Conservation (phyloP, 1,139 yeast species). For the Saccharomycopsis phalli region DNA sequence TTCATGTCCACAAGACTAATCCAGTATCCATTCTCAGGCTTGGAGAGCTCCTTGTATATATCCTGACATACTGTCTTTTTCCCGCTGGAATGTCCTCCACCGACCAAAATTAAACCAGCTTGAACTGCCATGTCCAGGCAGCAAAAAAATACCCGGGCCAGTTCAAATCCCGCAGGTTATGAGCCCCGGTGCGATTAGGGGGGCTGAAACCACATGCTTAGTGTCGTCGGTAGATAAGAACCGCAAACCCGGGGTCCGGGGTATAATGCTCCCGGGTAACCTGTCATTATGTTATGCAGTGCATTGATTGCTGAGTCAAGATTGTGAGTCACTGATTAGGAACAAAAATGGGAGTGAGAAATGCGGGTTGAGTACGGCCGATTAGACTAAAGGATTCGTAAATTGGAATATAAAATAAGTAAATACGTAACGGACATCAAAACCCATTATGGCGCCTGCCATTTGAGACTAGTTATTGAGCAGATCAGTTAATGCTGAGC, state of each 20-base stretch:
- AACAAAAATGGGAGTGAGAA: too few species aligned
- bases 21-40: not conserved
- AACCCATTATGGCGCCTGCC: too few species aligned
- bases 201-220: too few species aligned
- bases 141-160: too few species aligned
- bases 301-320: too few species aligned
- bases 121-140: not conserved
- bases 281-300: too few species aligned
- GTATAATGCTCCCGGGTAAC: not conserved
- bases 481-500: conserved; percentile 6
- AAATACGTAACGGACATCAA: conserved; percentile 1
- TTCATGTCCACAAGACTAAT: conserved; percentile 16
- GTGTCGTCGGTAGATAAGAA: not conserved
- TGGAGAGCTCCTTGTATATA: conserved; percentile 5
- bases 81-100: conserved; percentile 20
- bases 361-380: too few species aligned
- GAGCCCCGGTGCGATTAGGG: too few species aligned
- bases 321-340: too few species aligned
- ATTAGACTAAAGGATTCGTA: too few species aligned
- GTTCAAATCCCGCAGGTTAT: too few species aligned
- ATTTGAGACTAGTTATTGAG: not conserved
- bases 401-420: too few species aligned
- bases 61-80: conserved; percentile 13
- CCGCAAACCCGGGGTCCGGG: not conserved
- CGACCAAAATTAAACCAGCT: conserved; percentile 15